phyloP scores from a whole-genome alignment of 2,329 filamentous ascomycete species.

The Talaromyces marneffei region DNA sequence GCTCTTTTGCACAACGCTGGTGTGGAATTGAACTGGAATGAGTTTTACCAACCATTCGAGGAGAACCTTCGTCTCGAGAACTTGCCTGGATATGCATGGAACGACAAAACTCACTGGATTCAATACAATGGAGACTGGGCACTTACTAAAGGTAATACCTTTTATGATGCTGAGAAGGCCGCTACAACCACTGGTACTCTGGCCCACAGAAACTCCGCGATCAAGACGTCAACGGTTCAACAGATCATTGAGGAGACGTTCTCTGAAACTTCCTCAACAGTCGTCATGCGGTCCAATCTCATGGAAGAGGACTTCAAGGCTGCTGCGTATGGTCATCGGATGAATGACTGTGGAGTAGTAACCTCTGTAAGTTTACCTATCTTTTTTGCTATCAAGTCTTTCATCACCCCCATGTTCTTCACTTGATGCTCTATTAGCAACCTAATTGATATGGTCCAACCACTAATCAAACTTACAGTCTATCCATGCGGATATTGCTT shows the following conservation, averaged over 20 bases:
- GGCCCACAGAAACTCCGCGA: slow-evolving; percentile 24
- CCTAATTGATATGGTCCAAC: no score
- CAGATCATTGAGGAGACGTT: slow-evolving; percentile 9
- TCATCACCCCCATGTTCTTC: no score
- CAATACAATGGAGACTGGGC: slow-evolving; percentile 67
- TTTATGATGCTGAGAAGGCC: neutral
- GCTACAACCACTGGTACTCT: neutral
- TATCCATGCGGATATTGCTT: slow-evolving; percentile 22
- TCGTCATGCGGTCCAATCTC: slow-evolving; percentile 17
- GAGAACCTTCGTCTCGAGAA: slow-evolving; percentile 54
- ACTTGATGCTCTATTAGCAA: no score
- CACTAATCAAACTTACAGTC: neutral
- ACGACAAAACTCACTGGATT: slow-evolving; percentile 68
- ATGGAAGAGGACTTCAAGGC: slow-evolving; percentile 10
- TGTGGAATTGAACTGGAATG: slow-evolving; percentile 62
- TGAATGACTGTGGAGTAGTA: slow-evolving; percentile 16
- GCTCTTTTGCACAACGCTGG: slow-evolving; percentile 57
- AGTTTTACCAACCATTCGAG: slow-evolving; percentile 61
- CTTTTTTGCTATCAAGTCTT: no score
- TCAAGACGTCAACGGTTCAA: slow-evolving; percentile 6
- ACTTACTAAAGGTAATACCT: slow-evolving; percentile 59
- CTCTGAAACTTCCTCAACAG: neutral
- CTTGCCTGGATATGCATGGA: slow-evolving; percentile 63
- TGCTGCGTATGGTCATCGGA: slow-evolving; percentile 17
- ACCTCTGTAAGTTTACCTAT: slow-evolving; percentile 4